Evolutionary conservation across 768 basidiomycete genomes (phyloP), one percentile per base, ranked within the genome.

Genomic region (Mycena galopus): DNA sequence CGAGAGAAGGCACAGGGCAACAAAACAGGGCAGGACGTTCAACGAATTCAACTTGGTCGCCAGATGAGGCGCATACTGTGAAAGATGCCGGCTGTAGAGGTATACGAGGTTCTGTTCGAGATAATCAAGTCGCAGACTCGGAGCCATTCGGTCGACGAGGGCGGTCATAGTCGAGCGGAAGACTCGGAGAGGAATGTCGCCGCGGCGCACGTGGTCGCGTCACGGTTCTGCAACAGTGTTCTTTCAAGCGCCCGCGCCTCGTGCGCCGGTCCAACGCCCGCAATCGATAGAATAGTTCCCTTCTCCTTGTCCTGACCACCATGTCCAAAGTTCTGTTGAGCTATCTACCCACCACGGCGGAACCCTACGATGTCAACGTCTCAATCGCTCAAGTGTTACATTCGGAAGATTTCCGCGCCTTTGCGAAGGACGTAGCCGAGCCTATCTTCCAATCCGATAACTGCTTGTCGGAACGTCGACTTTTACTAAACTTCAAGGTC

Each of bases 401-500:
- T 73, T 85, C 86, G 4, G 83, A 86, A 23, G 85, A 86, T 23
- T 89, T 91, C 29, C 66, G 74, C 33, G 30, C 67, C 14, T 75
- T 75, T 58, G 74, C 74, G 9, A 72, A 71, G 53, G 67, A 72
- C 30, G 56, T 55, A 9, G 70, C 64, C 11, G 71, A 69, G 23
- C 58, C 59, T 19, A 23, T 53, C 27, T 21, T 35, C 32, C 30
- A 30, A 33, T 25, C 75, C 81, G 81, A 73, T 75, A 81, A n/a
- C n/a, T n/a, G 50, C 80, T 84, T 8, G 76, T 79, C 29, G 77
- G 81, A 44, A 79, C 82, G 80, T 21, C 60, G 59, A 65, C 76
- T 81, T 39, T 83, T 59, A 16, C 57, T 92, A 39, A 94, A 95
- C 72, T 95, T 94, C 80, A 74, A 81, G 51, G 87, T 95, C 64